Conservation (phyloP, 164 flowering plant species). For the Warburgia ugandensis region DNA sequence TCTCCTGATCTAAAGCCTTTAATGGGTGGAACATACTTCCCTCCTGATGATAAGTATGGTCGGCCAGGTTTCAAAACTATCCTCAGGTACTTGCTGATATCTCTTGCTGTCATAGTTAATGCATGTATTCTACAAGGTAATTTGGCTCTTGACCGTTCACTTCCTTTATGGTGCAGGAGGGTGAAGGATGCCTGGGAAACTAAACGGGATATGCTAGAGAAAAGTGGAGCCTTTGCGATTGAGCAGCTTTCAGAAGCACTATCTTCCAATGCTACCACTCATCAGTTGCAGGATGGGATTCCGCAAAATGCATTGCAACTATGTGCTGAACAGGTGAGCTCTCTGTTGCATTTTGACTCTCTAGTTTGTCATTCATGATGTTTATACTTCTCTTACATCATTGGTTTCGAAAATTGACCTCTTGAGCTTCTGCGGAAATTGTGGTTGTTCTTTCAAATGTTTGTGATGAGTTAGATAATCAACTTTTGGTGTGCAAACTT, state of each 20-base stretch:
- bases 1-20: conserved; percentile 92
- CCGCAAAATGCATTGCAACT: conserved; percentile 39
- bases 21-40: conserved; percentile 98
- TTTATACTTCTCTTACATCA: too few relatives aligned
- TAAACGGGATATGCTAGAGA: conserved; percentile 56
- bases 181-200: conserved; percentile 91
- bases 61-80: conserved; percentile 89
- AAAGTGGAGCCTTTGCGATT: conserved; percentile 77
- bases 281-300: conserved; percentile 47
- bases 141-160: conserved; percentile 1
- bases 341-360: not conserved
- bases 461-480: too few relatives aligned
- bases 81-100: conserved; percentile 40
- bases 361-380: not conserved
- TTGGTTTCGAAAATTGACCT: too few relatives aligned
- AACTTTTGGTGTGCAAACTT: too few relatives aligned
- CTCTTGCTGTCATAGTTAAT: not conserved
- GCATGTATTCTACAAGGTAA: not conserved
- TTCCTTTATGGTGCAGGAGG: conserved; percentile 35
- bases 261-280: conserved; percentile 46
- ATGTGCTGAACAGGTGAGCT: conserved; percentile 68
- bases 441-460: too few relatives aligned
- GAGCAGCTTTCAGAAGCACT: conserved; percentile 86
- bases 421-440: too few relatives aligned
- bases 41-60: conserved; percentile 88